Base-by-base conservation (phyloP, 1,284 basidiomycete genomes). In the Ceratobasidium sp. region DNA sequence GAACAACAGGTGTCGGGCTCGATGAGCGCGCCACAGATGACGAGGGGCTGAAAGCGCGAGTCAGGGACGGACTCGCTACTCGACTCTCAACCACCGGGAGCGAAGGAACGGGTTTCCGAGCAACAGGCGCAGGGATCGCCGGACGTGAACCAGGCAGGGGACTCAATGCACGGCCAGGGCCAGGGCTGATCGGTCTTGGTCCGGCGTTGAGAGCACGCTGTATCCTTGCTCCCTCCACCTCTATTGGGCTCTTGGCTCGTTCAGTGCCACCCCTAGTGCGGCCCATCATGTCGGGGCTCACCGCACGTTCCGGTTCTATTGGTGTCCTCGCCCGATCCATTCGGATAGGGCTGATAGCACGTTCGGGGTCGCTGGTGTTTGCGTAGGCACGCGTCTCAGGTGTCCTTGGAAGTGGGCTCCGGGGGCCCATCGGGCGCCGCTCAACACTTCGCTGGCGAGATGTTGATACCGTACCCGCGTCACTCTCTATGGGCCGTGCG, bases 401-500 rank as follows among this genome's bases (percentile, higher is more conserved):
- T 54, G 78, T 81, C 47, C 67, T 69, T 0, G 86, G 91, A 22
- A 92, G 93, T 17, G 90, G 90, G 75, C 87, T 87, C 72, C 92
- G 87, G 17, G 92, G 93, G 19, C 92, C 92, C 76, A 88, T 82
- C 7, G 90, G 90, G 56, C 89, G 88, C 60, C 87, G 85, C 51
- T 91, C 90, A 24, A 83, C 82, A 60, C 36, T 54, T n/a, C 56
- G 67, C 45, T 60, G 57, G 22, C 59, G 74, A 31, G 31, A 36
- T 7, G 53, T 64, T 22, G 24, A 65, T n/a, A 59, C 41, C 22
- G 24, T 53, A 45, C 27, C 51, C 22, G 53, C 54, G 17, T 59
- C 57, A 33, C 17, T 22, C 2, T 62, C 71, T 64, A 51, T 66
- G 15, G 74, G 66, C 11, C 64, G 51, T 22, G 75, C 54, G 17